Evolutionary conservation across 371 early-diverging fungal genomes (phyloP).

Genomic region (Mortierella sp.): DNA sequence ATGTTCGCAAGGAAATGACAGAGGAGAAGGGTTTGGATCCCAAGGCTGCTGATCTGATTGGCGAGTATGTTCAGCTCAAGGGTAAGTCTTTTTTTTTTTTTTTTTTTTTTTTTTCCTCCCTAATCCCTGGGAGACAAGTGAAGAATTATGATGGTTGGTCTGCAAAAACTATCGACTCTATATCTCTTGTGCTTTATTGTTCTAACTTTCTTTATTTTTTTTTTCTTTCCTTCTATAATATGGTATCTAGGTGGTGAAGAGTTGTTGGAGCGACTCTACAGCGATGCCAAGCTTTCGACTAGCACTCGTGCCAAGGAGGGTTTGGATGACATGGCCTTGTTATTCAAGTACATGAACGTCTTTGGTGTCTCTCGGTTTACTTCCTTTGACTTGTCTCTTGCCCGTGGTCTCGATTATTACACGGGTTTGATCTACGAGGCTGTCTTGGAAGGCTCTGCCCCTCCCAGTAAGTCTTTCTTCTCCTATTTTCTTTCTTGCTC

Average conservation of each 20-base stretch:
- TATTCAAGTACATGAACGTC: conserved; percentile 91
- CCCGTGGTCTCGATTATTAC: conserved; percentile 99
- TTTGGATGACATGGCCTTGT: conserved; percentile 86
- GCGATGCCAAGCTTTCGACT: conserved; percentile 69
- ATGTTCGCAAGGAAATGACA: conserved; percentile 96
- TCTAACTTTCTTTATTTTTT: background rate
- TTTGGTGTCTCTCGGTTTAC: conserved; percentile 75
- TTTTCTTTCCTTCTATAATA: background rate
- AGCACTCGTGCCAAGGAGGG: conserved; percentile 86
- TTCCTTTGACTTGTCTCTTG: conserved; percentile 95
- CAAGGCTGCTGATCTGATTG: conserved; percentile 90
- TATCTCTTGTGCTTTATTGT: background rate
- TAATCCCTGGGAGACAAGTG: background rate
- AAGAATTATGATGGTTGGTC: no score
- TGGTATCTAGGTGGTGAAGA: conserved; percentile 78
- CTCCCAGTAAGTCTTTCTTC: conserved; percentile 58
- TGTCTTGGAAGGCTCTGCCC: conserved; percentile 76
- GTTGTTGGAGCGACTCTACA: conserved; percentile 74
- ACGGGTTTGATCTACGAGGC: conserved; percentile 99
- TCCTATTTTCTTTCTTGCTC: background rate
- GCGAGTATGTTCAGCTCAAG: conserved; percentile 85
- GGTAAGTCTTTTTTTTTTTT: conserved; percentile 52
- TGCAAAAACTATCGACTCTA: background rate
- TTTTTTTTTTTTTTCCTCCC: background rate
- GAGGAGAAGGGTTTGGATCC: conserved; percentile 88